Conservation (phyloP, 2,329 filamentous ascomycete species). For the Tolypocladium tropicale region DNA sequence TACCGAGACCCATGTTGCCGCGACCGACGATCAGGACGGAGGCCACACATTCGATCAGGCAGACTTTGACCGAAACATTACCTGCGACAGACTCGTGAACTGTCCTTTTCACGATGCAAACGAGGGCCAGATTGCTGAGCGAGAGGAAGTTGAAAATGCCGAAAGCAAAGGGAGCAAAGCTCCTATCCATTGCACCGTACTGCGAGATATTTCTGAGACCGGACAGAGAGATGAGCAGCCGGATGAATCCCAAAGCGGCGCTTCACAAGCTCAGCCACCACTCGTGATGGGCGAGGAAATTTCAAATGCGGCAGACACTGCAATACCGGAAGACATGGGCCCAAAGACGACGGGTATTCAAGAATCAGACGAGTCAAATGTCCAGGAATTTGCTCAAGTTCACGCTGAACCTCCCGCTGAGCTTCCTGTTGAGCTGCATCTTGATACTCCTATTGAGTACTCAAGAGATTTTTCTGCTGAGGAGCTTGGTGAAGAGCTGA, state of each 20-base stretch:
- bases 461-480: slow-evolving; percentile 3
- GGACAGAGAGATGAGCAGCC: background rate
- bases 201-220: background rate
- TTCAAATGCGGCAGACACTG: background rate
- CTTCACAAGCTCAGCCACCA: background rate
- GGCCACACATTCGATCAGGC: background rate
- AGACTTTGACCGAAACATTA: background rate
- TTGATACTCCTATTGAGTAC: background rate
- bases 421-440: slow-evolving; percentile 1
- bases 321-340: background rate
- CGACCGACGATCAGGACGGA: background rate
- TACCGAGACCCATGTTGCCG: background rate
- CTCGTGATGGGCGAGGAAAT: background rate
- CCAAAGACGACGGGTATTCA: background rate
- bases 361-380: background rate
- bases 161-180: background rate
- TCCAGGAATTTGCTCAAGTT: background rate
- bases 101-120: background rate
- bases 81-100: background rate
- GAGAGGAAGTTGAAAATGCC: background rate
- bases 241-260: background rate
- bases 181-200: background rate
- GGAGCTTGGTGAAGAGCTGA: background rate
- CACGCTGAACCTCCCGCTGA: background rate
- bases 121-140: background rate